Conservation (phyloP, 257 asterid genomes). For the Paraleonurus japonicus region DNA sequence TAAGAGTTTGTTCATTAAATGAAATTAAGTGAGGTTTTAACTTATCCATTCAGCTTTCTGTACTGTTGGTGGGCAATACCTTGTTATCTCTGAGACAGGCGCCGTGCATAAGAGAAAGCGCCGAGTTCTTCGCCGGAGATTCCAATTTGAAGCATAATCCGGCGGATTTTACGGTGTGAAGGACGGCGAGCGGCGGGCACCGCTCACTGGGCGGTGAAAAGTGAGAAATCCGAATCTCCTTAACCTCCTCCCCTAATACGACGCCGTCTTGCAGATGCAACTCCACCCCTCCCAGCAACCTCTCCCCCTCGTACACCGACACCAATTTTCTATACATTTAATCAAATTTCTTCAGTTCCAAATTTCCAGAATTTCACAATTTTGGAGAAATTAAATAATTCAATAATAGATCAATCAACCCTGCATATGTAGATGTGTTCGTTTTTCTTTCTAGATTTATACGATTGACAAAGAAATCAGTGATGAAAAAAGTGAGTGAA, state of each 20-base stretch:
- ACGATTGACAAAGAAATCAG: constrained; percentile 29
- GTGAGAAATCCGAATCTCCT: constrained; percentile 70
- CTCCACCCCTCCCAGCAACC: constrained; percentile 77
- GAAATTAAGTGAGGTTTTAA: constrained; percentile 1
- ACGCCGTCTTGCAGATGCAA: constrained; percentile 53
- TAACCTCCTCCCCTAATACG: constrained; percentile 46
- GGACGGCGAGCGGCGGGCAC: constrained; percentile 91
- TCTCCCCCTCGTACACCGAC: constrained; percentile 72
- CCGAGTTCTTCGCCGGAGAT: constrained; percentile 59
- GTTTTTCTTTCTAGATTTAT: constrained; percentile 41
- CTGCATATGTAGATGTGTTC: constrained; percentile 1
- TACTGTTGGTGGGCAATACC: constrained; percentile 58
- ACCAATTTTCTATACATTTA: constrained; percentile 50
- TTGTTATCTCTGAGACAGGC: constrained; percentile 95
- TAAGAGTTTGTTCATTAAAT: constrained; percentile 7
- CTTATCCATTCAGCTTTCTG: constrained; percentile 26
- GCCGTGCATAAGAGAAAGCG: constrained; percentile 77
- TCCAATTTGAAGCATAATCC: constrained; percentile 88
- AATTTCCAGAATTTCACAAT: constrained; percentile 29
- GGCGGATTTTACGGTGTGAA: constrained; percentile 53
- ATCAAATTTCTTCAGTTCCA: background rate
- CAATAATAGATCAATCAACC: constrained; percentile 24
- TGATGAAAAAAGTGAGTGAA: background rate
- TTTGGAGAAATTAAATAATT: constrained; percentile 23
- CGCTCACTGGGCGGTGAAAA: constrained; percentile 87